These are phyloP conservation scores for Colletotrichum ledebouriae DNA, from an alignment of 2,329 filamentous ascomycete species.

Conservation along the genomic window DNA sequence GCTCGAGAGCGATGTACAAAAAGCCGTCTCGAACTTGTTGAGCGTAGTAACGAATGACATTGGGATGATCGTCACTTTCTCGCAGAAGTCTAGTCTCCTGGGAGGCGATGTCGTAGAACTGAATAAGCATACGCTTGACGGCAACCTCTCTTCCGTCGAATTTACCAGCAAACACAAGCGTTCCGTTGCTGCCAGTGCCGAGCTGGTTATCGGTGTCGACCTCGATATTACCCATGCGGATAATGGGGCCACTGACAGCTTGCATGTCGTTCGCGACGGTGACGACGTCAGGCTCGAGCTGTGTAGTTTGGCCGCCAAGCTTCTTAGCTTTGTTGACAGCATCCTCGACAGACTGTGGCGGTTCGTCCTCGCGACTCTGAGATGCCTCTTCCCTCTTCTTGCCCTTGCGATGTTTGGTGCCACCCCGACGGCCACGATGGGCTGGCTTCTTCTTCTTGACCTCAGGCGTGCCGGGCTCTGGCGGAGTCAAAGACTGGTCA, in stretches of 20 bases:
- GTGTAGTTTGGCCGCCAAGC: conserved; percentile 62
- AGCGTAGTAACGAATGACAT: conserved; percentile 96
- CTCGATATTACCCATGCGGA: conserved; percentile 74
- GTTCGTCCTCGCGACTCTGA: conserved; percentile 63
- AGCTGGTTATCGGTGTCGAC: conserved; percentile 74
- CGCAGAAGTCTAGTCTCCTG: conserved; percentile 92
- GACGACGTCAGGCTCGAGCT: conserved; percentile 73
- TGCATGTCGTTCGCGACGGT: conserved; percentile 70
- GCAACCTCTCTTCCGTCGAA: conserved; percentile 95
- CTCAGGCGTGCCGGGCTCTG: conserved; percentile 51
- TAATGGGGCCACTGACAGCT: conserved; percentile 70
- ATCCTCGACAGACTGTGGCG: conserved; percentile 69
- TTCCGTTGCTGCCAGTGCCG: conserved; percentile 93
- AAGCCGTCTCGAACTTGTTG: conserved; percentile 91
- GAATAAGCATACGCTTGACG: conserved; percentile 95
- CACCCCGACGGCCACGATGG: conserved; percentile 79
- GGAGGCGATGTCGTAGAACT: conserved; percentile 95
- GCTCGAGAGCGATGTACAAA: conserved; percentile 94
- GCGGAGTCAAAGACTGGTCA: conserved; percentile 14
- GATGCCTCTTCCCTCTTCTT: conserved; percentile 67
- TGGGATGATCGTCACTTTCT: conserved; percentile 95
- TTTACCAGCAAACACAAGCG: conserved; percentile 92
- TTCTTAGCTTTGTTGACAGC: conserved; percentile 71
- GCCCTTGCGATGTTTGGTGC: conserved; percentile 74
- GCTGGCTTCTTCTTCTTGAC: conserved; percentile 80